Conservation (phyloP, 768 basidiomycete genomes). For the Mycena kentingensis region DNA sequence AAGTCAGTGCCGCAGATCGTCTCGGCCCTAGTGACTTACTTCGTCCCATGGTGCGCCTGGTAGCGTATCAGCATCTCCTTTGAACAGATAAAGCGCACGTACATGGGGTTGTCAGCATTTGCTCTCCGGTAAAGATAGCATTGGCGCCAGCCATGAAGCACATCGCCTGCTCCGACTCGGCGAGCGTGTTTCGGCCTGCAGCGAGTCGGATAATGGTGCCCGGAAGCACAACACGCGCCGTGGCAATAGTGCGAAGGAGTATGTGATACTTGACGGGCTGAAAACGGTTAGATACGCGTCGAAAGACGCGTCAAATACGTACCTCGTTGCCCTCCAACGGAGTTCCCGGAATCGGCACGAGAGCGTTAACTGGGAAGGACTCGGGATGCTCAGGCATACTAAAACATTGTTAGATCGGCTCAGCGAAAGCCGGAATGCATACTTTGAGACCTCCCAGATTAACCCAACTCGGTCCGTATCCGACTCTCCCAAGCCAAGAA, state of each 20-base stretch:
- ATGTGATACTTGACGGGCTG: conserved; percentile 83
- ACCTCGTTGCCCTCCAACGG: conserved; percentile 91
- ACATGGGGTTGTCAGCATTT: conserved; percentile 98
- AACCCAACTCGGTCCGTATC: conserved; percentile 89
- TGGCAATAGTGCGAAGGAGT: conserved; percentile 91
- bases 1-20: conserved; percentile 15
- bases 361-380: conserved; percentile 96
- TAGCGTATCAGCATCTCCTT: conserved; percentile 9
- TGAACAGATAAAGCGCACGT: conserved; percentile 34
- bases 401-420: conserved; percentile 20
- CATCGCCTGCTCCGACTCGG: conserved; percentile 93
- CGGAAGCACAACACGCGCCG: conserved; percentile 90
- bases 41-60: conserved; percentile 94
- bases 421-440: conserved; percentile 29
- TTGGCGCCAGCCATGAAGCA: conserved; percentile 99
- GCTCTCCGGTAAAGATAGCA: conserved; percentile 97
- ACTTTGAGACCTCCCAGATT: conserved; percentile 93
- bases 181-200: conserved; percentile 86
- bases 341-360: conserved; percentile 94
- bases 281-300: conserved; percentile 18
- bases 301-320: conserved; percentile 20
- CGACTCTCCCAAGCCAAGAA: conserved; percentile 90
- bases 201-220: conserved; percentile 93
- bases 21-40: conserved; percentile 38
- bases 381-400: conserved; percentile 98